Percentiles rank a stretch among this genome's conserved stretches.
phyloP scores from a whole-genome alignment of 73 alveolate species.

The Tetrahymena elliotti region DNA sequence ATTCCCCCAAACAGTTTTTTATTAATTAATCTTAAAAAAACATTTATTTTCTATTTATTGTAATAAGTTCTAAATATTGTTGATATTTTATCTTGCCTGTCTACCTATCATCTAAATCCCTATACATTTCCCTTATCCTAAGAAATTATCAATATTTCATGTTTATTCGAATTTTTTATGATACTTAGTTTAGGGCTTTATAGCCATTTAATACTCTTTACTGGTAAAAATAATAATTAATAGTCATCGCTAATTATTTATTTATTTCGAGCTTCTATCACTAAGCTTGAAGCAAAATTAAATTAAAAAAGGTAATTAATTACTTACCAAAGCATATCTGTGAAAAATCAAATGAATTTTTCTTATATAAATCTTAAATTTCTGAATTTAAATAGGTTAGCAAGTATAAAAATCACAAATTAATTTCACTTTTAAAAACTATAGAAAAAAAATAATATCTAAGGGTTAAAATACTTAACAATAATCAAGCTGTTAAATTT shows the following conservation, averaged over 20 bases:
- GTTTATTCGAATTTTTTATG: background rate
- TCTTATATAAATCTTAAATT: background rate
- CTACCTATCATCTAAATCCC: background rate
- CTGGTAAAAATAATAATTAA: background rate
- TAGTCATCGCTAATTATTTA: background rate
- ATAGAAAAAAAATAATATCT: background rate
- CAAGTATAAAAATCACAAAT: background rate
- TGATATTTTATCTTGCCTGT: background rate
- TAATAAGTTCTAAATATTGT: too few species aligned
- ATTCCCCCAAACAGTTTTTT: background rate
- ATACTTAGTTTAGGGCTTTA: background rate
- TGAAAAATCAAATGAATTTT: background rate
- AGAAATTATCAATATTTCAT: too few species aligned
- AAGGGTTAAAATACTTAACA: background rate
- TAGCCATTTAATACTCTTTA: too few species aligned
- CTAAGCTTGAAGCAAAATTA: background rate
- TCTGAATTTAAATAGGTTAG: background rate
- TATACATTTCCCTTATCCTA: too few species aligned
- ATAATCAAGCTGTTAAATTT: background rate
- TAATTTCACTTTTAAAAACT: background rate
- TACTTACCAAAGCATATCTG: background rate
- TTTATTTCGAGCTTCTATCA: background rate
- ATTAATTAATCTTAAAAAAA: background rate
- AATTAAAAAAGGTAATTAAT: background rate
- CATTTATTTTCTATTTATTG: background rate